phyloP scores from a whole-genome alignment of 1,284 basidiomycete species.

The Rhizoctonia solani region DNA sequence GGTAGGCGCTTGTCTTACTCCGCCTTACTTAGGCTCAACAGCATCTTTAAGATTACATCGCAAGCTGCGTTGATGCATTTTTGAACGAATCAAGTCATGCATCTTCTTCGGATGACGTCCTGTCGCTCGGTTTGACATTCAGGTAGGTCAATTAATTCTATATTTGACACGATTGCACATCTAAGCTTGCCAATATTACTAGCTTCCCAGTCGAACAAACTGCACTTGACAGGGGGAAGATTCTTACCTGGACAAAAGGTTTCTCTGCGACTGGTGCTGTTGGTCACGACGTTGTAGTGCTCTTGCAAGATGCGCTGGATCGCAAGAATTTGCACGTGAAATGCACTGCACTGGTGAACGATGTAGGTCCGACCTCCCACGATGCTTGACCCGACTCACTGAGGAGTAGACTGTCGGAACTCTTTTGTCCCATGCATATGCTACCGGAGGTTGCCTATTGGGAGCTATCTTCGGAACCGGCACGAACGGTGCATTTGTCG shows the following conservation, averaged over 20 bases:
- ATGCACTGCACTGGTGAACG: conserved; percentile 94
- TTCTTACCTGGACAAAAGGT: conserved; percentile 97
- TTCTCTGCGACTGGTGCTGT: conserved; percentile 90
- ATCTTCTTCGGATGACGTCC: conserved; percentile 49
- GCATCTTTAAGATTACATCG: conserved; percentile 80
- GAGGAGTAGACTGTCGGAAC: conserved; percentile 84
- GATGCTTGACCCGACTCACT: background rate
- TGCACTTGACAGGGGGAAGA: conserved; percentile 84
- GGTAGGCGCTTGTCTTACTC: conserved; percentile 54
- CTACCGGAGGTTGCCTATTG: conserved; percentile 83
- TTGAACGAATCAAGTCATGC: conserved; percentile 59
- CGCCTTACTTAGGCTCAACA: background rate
- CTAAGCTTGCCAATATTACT: background rate
- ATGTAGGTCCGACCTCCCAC: conserved; percentile 60
- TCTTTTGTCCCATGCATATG: conserved; percentile 89
- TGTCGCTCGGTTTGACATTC: conserved; percentile 92
- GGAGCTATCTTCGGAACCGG: conserved; percentile 98
- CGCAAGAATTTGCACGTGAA: conserved; percentile 91
- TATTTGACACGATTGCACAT: background rate
- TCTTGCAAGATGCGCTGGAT: conserved; percentile 93
- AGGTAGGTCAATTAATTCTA: conserved; percentile 48
- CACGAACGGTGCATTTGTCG: conserved; percentile 97
- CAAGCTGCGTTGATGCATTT: conserved; percentile 93
- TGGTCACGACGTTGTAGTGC: conserved; percentile 88
- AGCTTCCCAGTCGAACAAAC: conserved; percentile 97